Base-by-base conservation (phyloP, 495 filamentous ascomycete genomes). In the Tuber microsphaerosporum region DNA sequence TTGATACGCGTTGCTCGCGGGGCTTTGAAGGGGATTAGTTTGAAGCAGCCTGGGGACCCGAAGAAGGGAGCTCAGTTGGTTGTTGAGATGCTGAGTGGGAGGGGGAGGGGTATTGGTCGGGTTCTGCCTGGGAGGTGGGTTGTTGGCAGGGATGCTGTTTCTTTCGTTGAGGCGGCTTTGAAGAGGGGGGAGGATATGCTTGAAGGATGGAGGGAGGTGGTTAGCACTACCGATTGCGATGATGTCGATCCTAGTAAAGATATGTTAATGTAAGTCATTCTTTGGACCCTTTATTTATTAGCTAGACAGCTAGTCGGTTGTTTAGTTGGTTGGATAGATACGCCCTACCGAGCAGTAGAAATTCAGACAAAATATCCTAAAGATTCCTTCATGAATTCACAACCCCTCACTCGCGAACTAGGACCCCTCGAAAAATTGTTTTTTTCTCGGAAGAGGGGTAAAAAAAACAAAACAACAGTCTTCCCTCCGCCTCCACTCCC, bases 31-130 rank as follows among this genome's bases (percentile, higher is more conserved):
- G 51, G n/a, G 9, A 5, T 61, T 26, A 61, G 51, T 73, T 42
- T 72, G 46, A 85, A 83, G 4, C 85, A 86, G 75, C 74, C 76
- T 31, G 85, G 85, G 1, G 84, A 86, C 79, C 78, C 85, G 20
- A 75, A 68, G 46, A 83, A 82, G 69, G 81, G 73, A 2, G 84
- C 83, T 6, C 61, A 84, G 39, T 72, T 82, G 6, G 81, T 85
- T 26, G 72, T 85, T 31, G 85, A 86, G 74, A 70, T 84, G 16
- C 84, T 86, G 0, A 80, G 51, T 31, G n/a, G 51, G 51, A 61
- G 51, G n/a, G 51, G 51, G 51, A 61, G 51, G n/a, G 51, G 51
- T 31, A n/a, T 14, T 26, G 51, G 51, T 10, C 26, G 51, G 51
- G 51, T 26, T 26, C n/a, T 61, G 1, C 51, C 51, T 8, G 51